phyloP scores from a whole-genome alignment of 2,329 filamentous ascomycete genomes.

The Knufia petricola region DNA sequence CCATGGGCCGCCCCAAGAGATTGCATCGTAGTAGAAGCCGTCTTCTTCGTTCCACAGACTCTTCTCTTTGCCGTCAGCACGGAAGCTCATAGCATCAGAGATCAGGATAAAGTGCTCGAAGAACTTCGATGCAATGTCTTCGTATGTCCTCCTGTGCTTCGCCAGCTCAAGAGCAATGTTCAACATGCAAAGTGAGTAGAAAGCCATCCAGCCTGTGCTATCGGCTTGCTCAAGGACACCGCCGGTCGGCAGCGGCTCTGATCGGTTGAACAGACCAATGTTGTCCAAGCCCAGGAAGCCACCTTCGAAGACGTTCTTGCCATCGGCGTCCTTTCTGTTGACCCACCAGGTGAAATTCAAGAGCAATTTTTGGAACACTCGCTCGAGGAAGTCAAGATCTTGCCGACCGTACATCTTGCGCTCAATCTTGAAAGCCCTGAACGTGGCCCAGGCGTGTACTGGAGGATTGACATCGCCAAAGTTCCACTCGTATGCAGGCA shows the following conservation, averaged over 20 bases:
- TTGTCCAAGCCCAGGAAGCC: constrained; percentile 94
- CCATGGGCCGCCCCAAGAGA: constrained; percentile 90
- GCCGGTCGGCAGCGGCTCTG: constrained; percentile 85
- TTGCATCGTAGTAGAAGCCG: constrained; percentile 95
- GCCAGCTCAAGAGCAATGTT: constrained; percentile 93
- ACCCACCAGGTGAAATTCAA: constrained; percentile 99
- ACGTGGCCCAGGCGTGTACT: constrained; percentile 91
- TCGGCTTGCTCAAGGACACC: constrained; percentile 92
- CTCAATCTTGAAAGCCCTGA: constrained; percentile 96
- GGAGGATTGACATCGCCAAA: constrained; percentile 95
- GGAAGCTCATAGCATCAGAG: constrained; percentile 91
- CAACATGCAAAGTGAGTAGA: constrained; percentile 92
- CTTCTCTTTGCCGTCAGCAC: constrained; percentile 59
- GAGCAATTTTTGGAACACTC: constrained; percentile 90
- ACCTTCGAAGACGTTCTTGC: constrained; percentile 95
- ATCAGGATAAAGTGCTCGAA: constrained; percentile 98
- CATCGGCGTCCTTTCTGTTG: constrained; percentile 86
- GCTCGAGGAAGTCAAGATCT: constrained; percentile 88
- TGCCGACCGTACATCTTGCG: constrained; percentile 92
- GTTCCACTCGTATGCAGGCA: constrained; percentile 94
- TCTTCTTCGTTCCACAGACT: constrained; percentile 95
- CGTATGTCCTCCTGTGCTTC: constrained; percentile 89
- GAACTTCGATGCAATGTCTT: constrained; percentile 95
- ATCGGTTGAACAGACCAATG: constrained; percentile 94
- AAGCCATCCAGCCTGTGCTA: constrained; percentile 98